Evolutionary conservation across 345 rosid genomes (phyloP).

Genomic region (Euclidium syriacum): DNA sequence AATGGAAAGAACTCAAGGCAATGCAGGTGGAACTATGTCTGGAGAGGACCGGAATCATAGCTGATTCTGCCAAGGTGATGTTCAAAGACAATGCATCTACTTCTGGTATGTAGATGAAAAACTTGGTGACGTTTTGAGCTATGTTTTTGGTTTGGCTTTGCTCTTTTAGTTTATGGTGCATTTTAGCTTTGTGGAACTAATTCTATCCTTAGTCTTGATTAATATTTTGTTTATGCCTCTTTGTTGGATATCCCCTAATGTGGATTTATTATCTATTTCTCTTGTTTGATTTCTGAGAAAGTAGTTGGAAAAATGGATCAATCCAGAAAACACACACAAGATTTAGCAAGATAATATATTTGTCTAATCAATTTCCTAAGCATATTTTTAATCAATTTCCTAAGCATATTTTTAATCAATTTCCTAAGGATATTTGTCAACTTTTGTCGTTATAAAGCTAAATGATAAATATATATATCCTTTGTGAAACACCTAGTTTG

Average conservation of each 20-base stretch:
- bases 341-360: no score
- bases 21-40: constrained; percentile 33
- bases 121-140: not conserved
- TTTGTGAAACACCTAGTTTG: no score
- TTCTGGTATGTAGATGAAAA: not conserved
- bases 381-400: no score
- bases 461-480: no score
- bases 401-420: no score
- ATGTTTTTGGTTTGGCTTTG: not conserved
- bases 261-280: not conserved
- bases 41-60: constrained; percentile 28
- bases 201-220: not conserved
- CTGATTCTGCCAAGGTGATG: constrained; percentile 28
- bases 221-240: not conserved
- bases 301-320: not conserved
- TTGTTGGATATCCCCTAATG: constrained; percentile 15
- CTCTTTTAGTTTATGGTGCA: not conserved
- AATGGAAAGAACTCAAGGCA: constrained; percentile 31
- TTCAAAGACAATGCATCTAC: constrained; percentile 21
- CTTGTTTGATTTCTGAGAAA: not conserved
- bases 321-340: no score
- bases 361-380: no score
- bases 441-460: no score
- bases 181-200: constrained; percentile 15
- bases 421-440: no score